Conservation (phyloP, 2,329 filamentous ascomycete genomes). For the Epicoccum sorghinum region DNA sequence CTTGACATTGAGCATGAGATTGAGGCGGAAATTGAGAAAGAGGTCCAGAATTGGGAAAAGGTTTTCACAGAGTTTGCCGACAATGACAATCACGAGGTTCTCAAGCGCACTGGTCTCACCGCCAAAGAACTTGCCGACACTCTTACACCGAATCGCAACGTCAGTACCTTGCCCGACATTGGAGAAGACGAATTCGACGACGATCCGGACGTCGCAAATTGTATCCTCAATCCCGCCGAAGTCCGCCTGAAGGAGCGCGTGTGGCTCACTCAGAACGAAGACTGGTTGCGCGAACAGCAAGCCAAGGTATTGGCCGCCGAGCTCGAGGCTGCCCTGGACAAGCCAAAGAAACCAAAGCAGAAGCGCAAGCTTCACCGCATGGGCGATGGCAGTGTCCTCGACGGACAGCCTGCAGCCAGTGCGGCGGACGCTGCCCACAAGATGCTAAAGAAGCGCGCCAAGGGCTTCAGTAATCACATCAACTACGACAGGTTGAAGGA, state of each 20-base stretch:
- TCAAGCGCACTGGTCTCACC: constrained; percentile 32
- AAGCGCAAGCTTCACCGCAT: constrained; percentile 47
- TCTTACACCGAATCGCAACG: constrained; percentile 32
- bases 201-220: constrained; percentile 85
- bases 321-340: constrained; percentile 59
- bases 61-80: constrained; percentile 38
- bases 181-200: constrained; percentile 84
- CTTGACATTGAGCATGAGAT: constrained; percentile 55
- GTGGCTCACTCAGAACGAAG: constrained; percentile 94
- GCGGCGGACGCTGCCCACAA: constrained; percentile 53
- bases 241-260: constrained; percentile 84
- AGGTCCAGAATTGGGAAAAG: constrained; percentile 38
- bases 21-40: constrained; percentile 52
- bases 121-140: constrained; percentile 38
- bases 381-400: constrained; percentile 51
- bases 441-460: constrained; percentile 55
- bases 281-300: constrained; percentile 87
- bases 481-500: constrained; percentile 55
- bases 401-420: constrained; percentile 50
- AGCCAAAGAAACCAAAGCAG: constrained; percentile 56
- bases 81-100: constrained; percentile 38
- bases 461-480: constrained; percentile 52
- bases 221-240: constrained; percentile 75
- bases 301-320: constrained; percentile 80
- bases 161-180: constrained; percentile 60